Evolutionary conservation across 192 early-diverging fungal genomes (phyloP).

Genomic region (Glomus cerebriforme): DNA sequence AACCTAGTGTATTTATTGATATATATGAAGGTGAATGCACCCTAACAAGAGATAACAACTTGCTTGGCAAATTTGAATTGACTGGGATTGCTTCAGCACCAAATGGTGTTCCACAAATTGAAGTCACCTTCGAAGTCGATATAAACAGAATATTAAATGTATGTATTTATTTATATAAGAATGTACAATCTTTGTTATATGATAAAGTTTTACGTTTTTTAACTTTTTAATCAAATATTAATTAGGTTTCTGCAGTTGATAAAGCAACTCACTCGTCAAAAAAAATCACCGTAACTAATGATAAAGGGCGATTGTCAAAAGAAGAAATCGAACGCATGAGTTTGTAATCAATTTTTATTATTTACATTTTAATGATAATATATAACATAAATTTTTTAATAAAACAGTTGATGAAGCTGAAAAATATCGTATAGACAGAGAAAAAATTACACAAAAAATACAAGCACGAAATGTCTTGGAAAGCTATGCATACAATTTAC

Average conservation of each 20-base stretch:
- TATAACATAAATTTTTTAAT: too few species aligned
- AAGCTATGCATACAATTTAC: too few species aligned
- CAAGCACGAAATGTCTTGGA: too few species aligned
- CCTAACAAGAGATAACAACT: conserved; percentile 79
- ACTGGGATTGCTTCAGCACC: conserved; percentile 74
- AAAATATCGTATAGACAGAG: too few species aligned
- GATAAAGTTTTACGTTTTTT: not conserved
- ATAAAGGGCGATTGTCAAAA: too few species aligned
- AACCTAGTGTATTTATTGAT: not conserved
- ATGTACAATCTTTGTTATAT: not conserved
- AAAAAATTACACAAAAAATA: too few species aligned
- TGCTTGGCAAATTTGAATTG: conserved; percentile 80
- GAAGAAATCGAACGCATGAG: too few species aligned
- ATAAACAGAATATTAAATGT: not conserved
- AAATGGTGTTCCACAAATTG: conserved; percentile 60
- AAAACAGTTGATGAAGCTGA: too few species aligned
- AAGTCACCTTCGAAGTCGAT: conserved; percentile 49
- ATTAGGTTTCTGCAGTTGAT: not conserved
- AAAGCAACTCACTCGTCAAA: not conserved
- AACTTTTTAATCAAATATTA: not conserved
- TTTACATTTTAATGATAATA: too few species aligned
- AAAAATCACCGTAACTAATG: not conserved
- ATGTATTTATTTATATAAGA: not conserved
- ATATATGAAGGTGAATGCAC: not conserved
- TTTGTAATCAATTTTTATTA: too few species aligned